A percentile compares a stretch with the other conserved stretches of the same genome.
Evolutionary conservation across 345 rosid genomes (phyloP).

Genomic region (Citrus sp.): DNA sequence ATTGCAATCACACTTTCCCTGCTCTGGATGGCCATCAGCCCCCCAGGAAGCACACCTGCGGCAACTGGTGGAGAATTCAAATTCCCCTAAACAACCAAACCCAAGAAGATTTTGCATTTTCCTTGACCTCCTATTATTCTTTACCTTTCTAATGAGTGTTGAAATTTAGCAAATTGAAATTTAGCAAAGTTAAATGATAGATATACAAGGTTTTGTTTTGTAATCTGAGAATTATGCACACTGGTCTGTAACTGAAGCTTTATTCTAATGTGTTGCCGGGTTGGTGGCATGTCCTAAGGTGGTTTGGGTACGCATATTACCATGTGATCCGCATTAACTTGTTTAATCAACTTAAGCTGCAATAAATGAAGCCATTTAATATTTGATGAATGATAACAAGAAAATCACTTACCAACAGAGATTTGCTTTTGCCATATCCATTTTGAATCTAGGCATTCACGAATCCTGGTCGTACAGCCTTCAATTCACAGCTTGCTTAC

Average conservation of each 20-base stretch:
- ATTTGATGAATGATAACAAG: neutral
- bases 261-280: too few species aligned
- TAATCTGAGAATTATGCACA: too few species aligned
- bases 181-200: neutral
- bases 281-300: neutral
- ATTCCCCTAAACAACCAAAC: slow-evolving; percentile 43
- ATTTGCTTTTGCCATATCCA: neutral
- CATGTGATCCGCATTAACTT: neutral
- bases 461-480: neutral
- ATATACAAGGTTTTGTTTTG: neutral
- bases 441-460: neutral
- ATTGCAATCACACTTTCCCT: slow-evolving; percentile 82
- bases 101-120: neutral
- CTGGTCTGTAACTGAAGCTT: too few species aligned
- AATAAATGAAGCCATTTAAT: neutral
- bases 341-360: neutral
- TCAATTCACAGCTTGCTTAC: too few species aligned
- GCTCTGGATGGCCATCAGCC: slow-evolving; percentile 75
- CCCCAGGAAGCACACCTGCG: slow-evolving; percentile 28
- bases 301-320: too few species aligned
- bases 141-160: neutral
- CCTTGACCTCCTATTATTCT: neutral
- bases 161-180: neutral
- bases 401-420: neutral
- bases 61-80: slow-evolving; percentile 45